These are phyloP conservation scores for Salix koriyanagi DNA, from an alignment of 345 rosid genomes.

Conservation along the genomic window DNA sequence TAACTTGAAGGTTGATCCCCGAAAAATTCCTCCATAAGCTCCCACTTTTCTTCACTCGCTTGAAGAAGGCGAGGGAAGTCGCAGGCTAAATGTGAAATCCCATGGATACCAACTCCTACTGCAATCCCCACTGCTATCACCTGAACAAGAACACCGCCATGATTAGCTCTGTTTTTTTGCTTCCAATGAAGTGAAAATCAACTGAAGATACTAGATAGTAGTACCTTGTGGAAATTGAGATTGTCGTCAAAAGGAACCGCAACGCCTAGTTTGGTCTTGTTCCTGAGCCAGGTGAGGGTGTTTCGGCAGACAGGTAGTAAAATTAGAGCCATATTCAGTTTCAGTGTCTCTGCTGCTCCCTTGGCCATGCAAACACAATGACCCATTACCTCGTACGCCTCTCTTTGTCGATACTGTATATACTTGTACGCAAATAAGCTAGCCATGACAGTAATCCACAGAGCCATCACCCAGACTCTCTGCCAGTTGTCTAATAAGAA, in stretches of 20 bases:
- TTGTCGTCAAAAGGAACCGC: constrained; percentile 82
- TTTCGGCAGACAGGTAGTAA: constrained; percentile 70
- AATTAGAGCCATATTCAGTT: constrained; percentile 77
- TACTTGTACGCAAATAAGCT: constrained; percentile 57
- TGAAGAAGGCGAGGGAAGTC: constrained; percentile 63
- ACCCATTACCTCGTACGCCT: constrained; percentile 61
- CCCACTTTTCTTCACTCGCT: constrained; percentile 51
- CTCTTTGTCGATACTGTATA: constrained; percentile 43
- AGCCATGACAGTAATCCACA: constrained; percentile 59
- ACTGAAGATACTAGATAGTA: background rate
- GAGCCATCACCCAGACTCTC: constrained; percentile 62
- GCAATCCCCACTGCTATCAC: constrained; percentile 61
- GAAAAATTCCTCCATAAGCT: constrained; percentile 48
- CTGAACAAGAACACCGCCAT: constrained; percentile 18
- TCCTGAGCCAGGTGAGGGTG: constrained; percentile 80
- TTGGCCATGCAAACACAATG: constrained; percentile 68
- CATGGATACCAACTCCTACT: constrained; percentile 60
- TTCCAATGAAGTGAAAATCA: background rate
- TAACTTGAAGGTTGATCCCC: constrained; percentile 59
- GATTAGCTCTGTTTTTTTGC: background rate
- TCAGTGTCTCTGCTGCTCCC: constrained; percentile 72
- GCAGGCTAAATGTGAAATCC: constrained; percentile 51
- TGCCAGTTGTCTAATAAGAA: constrained; percentile 69
- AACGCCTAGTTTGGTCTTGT: constrained; percentile 56
- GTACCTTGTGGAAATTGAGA: constrained; percentile 80